Base-by-base conservation (phyloP, 2,329 filamentous ascomycete species). In the Colletotrichum shisoi region DNA sequence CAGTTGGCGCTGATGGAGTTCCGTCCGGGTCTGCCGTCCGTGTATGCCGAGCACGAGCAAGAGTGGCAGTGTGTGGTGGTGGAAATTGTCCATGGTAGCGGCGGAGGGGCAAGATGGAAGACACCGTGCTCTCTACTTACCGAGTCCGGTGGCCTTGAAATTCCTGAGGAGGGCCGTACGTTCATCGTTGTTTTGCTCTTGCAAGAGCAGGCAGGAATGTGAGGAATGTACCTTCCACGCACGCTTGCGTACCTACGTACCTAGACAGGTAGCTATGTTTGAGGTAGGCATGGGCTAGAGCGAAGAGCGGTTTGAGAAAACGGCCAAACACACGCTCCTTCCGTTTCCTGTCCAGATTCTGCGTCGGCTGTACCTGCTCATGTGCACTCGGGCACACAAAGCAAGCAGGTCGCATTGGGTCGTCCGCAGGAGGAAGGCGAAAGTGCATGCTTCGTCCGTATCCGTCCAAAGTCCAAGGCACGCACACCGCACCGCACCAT, bases 311-410 rank as follows among this genome's bases (percentile, higher is more conserved):
- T 7, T 11, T 31, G 24, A 24, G 13, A 49, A 49, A 2, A 19
- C 42, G 6, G 13, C 2, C 17, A 27, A 21, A 8, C 13, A 27
- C 46, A 2, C 4, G 9, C 46, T 9, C 54, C 44, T 46, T 57
- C 17, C 9, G 27, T 21, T 57, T 37, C 31, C 27, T 45, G 34
- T 40, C 24, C 17, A 44, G 0, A n/a, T 31, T 60, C 31, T 64
- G 46, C 56, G 31, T 60, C 42, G 60, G 40, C 62, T 54, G 45
- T 44, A 53, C 45, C 51, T 63, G 59, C 63, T 52, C 45, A 51
- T 40, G 49, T 59, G 59, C 31, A 49, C 44, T n/a, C 57, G 19
- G 57, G 27, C 57, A 27, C 59, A 66, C 63, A 58, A 59, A 52
- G 63, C 48, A 54, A 48, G 48, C 48, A 54, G 62, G 48, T 61